Evolutionary conservation across 1,284 basidiomycete genomes (phyloP).

Genomic region (Sparassis latifolia): DNA sequence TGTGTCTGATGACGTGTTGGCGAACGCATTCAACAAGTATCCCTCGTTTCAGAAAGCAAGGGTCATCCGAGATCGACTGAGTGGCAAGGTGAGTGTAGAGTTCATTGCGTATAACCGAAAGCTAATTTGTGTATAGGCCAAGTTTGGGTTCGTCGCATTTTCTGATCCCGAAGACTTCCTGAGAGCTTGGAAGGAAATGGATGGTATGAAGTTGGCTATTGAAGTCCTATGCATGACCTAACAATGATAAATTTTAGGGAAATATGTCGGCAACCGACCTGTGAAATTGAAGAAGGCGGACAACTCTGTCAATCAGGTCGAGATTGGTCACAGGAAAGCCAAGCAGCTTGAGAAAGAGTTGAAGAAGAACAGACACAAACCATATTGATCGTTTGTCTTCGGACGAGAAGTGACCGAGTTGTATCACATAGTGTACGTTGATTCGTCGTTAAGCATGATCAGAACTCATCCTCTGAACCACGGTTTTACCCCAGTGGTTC

Average conservation of each 20-base stretch:
- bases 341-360: slow-evolving; percentile 73
- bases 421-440: too few relatives aligned
- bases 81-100: slow-evolving; percentile 61
- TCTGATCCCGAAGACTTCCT: slow-evolving; percentile 98
- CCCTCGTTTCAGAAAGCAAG: slow-evolving; percentile 90
- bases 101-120: not conserved
- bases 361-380: slow-evolving; percentile 76
- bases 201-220: slow-evolving; percentile 48
- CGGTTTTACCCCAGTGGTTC: too few relatives aligned
- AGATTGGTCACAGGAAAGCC: slow-evolving; percentile 89
- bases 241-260: slow-evolving; percentile 47
- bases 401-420: not conserved
- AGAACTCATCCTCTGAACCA: too few relatives aligned
- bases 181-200: slow-evolving; percentile 99
- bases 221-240: slow-evolving; percentile 1
- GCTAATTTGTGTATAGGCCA: slow-evolving; percentile 53
- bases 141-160: slow-evolving; percentile 96
- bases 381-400: slow-evolving; percentile 39
- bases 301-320: slow-evolving; percentile 81
- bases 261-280: slow-evolving; percentile 94
- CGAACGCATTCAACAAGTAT: slow-evolving; percentile 92
- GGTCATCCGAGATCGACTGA: slow-evolving; percentile 88
- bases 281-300: slow-evolving; percentile 89
- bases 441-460: too few relatives aligned
- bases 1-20: slow-evolving; percentile 89